Base-by-base conservation (phyloP, 805 yeast genomes). In the Priceomyces carsonii region DNA sequence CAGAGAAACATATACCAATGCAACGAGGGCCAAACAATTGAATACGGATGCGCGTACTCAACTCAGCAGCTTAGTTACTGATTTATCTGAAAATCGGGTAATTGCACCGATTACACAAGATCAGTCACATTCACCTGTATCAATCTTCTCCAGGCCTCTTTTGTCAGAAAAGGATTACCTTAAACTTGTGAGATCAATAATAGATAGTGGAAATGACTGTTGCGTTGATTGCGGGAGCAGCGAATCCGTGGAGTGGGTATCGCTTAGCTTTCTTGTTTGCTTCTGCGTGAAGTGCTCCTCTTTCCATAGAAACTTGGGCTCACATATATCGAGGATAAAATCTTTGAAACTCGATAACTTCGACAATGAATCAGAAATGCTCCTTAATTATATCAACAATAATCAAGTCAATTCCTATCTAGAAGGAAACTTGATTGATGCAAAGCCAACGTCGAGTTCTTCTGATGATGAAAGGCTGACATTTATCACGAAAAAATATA, bases 241-340 rank as follows among this genome's bases (percentile, higher is more conserved):
- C 0, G 77, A 71, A 10, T 62, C 75, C 9, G 95, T 85, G 10
- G 96, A 89, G 46, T 90, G 96, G 96, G 74, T 91, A 3, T 85
- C 96, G 0, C 68, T 87, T 39, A 89, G 85, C 49, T 59, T 82
- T 26, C 59, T 88, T 36, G 79, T 80, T 18, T 77, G 82, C 3
- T 66, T 91, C 17, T 90, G 98, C 58, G 81, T 87, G 29, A 79
- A 81, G 33, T 90, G 98, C 50, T 80, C 96, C 0, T 89, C 95
- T 0, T 80, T 82, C n/a, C 97, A 90, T 57, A 69, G 96, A 36
- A 80, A 87, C 14, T 59, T 91, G 53, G 96, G 97, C 0, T 72
- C 95, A 0, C 89, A 84, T 44, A 71, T 88, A 4, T 77, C 93
- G 5, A 87, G 84, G 53, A 77, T 90, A 3, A 71, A 86, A 43